These are phyloP conservation scores for Hydnomerulius pinastri DNA, from an alignment of 768 basidiomycete species.

Conservation along the genomic window DNA sequence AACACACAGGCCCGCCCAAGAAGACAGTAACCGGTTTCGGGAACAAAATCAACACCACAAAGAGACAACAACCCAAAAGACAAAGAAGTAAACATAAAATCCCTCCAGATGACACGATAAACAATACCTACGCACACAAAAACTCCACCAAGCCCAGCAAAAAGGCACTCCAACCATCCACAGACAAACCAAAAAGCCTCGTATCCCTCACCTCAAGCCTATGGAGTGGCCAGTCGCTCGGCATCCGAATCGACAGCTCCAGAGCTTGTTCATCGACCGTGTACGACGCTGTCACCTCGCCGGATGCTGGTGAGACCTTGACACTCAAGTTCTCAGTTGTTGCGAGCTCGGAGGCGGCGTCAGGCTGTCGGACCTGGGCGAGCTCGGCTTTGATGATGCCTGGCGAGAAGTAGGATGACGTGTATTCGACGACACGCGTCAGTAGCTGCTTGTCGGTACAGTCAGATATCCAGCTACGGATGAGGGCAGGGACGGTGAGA, in stretches of 20 bases:
- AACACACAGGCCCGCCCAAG: constrained; percentile 95
- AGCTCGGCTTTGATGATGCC: constrained; percentile 84
- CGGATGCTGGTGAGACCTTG: constrained; percentile 69
- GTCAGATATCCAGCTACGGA: constrained; percentile 83
- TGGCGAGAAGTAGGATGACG: constrained; percentile 84
- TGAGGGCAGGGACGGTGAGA: constrained; percentile 78
- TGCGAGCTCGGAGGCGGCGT: constrained; percentile 49
- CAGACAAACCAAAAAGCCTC: constrained; percentile 83
- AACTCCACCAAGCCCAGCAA: constrained; percentile 89
- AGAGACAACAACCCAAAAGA: constrained; percentile 74
- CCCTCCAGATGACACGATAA: constrained; percentile 3
- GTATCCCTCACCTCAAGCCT: constrained; percentile 86
- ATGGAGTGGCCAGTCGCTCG: constrained; percentile 88
- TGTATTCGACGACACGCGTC: constrained; percentile 74
- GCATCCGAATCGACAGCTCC: constrained; percentile 85
- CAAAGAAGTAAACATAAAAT: background rate
- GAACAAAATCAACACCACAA: constrained; percentile 87
- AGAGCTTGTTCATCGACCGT: constrained; percentile 91
- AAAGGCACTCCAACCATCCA: constrained; percentile 93
- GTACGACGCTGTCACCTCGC: constrained; percentile 85
- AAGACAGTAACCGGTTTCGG: constrained; percentile 92
- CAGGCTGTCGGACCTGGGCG: constrained; percentile 63
- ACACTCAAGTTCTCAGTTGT: constrained; percentile 78
- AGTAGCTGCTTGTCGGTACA: constrained; percentile 89
- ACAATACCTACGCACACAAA: constrained; percentile 78